Conservation (phyloP, 2,329 filamentous ascomycete species). For the Byssothecium circinans region DNA sequence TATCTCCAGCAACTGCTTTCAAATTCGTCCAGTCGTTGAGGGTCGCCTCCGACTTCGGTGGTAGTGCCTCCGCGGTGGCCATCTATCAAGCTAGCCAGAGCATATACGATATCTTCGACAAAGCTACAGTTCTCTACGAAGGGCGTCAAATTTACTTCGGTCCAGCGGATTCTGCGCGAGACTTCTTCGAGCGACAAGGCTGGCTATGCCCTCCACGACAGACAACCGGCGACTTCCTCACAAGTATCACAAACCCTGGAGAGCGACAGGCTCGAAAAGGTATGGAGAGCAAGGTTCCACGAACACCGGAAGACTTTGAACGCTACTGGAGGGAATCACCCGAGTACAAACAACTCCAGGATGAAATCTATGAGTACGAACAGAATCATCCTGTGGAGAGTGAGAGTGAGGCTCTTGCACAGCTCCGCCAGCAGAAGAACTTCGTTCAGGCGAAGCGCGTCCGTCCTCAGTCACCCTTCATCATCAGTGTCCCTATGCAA, state of each 20-base stretch:
- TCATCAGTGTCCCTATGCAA: conserved; percentile 57
- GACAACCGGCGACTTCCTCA: conserved; percentile 75
- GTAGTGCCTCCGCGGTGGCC: conserved; percentile 57
- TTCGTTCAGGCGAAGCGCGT: conserved; percentile 56
- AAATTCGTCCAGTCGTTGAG: conserved; percentile 60
- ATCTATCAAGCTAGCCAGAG: conserved; percentile 57
- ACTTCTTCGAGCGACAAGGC: conserved; percentile 69
- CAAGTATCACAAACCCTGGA: conserved; percentile 63
- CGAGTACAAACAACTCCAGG: conserved; percentile 45
- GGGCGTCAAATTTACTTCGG: conserved; percentile 79
- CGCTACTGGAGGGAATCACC: conserved; percentile 56
- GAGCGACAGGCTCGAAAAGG: conserved; percentile 48
- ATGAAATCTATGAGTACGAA: conserved; percentile 57
- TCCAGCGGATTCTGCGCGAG: conserved; percentile 59
- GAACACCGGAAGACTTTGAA: conserved; percentile 53
- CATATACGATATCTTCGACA: conserved; percentile 69
- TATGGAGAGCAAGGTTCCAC: conserved; percentile 50
- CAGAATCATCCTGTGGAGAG: conserved; percentile 49
- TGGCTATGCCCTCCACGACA: conserved; percentile 68
- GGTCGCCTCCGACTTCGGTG: conserved; percentile 53
- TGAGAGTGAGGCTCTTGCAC: conserved; percentile 29
- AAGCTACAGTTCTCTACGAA: conserved; percentile 73
- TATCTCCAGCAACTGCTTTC: conserved; percentile 53
- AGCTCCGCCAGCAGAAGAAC: conserved; percentile 51
- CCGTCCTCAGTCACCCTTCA: conserved; percentile 59